phyloP scores from a whole-genome alignment of 768 basidiomycete genomes.

The Naganishia kalamii region DNA sequence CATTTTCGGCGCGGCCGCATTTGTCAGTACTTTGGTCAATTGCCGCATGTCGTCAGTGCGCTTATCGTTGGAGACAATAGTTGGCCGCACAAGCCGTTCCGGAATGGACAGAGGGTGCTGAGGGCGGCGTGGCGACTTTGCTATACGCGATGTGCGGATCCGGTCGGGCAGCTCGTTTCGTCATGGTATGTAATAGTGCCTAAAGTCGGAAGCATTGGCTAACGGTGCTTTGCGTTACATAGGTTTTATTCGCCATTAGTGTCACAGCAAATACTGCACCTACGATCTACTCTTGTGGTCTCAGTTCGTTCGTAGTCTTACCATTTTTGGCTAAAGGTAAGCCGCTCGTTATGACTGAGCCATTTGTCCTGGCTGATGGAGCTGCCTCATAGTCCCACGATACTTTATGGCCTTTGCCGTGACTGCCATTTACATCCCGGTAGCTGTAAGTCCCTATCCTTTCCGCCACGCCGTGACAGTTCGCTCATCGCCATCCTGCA shows the following conservation, averaged over 20 bases:
- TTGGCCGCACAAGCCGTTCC: slow-evolving; percentile 37
- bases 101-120: slow-evolving; percentile 33
- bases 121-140: slow-evolving; percentile 37
- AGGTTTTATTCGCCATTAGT: slow-evolving; percentile 60
- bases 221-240: neutral
- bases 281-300: slow-evolving; percentile 58
- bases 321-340: slow-evolving; percentile 34
- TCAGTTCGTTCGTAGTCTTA: slow-evolving; percentile 38
- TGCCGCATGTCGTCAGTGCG: neutral
- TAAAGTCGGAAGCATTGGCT: neutral
- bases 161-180: slow-evolving; percentile 35
- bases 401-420: slow-evolving; percentile 41
- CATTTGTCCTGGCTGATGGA: neutral
- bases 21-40: slow-evolving; percentile 15
- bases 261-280: slow-evolving; percentile 74
- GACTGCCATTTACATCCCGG: slow-evolving; percentile 38
- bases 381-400: slow-evolving; percentile 29
- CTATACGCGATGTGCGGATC: slow-evolving; percentile 38
- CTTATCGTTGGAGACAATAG: neutral
- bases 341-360: neutral
- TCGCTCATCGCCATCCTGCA: neutral
- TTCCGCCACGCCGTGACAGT: neutral
- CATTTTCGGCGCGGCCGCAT: slow-evolving; percentile 39
- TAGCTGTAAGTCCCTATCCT: slow-evolving; percentile 7
- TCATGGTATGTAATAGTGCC: slow-evolving; percentile 28